Evolutionary conservation across 2,329 filamentous ascomycete genomes (phyloP).

Genomic region (Blastomyces parvus): DNA sequence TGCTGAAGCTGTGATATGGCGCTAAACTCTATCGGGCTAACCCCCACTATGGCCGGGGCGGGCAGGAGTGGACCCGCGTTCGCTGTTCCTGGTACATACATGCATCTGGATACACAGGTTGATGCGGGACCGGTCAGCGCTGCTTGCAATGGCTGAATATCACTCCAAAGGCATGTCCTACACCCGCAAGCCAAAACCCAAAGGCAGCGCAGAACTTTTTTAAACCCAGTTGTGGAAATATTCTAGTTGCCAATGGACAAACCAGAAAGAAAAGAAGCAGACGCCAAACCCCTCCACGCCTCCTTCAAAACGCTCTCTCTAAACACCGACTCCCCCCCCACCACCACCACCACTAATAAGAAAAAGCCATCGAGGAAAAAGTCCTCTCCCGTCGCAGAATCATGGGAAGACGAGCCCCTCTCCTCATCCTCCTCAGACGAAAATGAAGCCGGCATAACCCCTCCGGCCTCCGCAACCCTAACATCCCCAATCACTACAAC

Average conservation of each 20-base stretch:
- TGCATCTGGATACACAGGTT: not conserved
- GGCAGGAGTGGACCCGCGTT: no score
- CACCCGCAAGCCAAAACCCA: not conserved
- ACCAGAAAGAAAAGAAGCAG: not conserved
- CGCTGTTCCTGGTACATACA: no score
- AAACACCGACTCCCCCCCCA: constrained; percentile 16
- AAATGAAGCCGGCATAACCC: constrained; percentile 16
- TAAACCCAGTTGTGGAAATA: not conserved
- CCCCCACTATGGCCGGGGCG: no score
- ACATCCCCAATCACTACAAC: constrained; percentile 17
- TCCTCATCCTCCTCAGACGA: constrained; percentile 36
- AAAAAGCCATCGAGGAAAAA: constrained; percentile 21
- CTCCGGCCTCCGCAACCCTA: constrained; percentile 19
- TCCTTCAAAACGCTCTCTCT: constrained; percentile 26
- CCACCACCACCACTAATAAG: constrained; percentile 14
- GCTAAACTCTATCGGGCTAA: no score
- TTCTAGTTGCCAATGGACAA: not conserved
- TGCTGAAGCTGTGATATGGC: no score
- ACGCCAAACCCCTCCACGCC: constrained; percentile 11
- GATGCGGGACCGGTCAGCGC: not conserved
- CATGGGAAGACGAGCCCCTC: constrained; percentile 63
- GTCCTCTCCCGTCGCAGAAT: constrained; percentile 48
- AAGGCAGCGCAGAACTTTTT: not conserved
- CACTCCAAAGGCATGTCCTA: not conserved
- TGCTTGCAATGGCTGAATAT: not conserved